Percentiles rank a stretch among this genome's conserved stretches.
Conservation (phyloP, 2,329 filamentous ascomycete species). For the Penicillium sp. region DNA sequence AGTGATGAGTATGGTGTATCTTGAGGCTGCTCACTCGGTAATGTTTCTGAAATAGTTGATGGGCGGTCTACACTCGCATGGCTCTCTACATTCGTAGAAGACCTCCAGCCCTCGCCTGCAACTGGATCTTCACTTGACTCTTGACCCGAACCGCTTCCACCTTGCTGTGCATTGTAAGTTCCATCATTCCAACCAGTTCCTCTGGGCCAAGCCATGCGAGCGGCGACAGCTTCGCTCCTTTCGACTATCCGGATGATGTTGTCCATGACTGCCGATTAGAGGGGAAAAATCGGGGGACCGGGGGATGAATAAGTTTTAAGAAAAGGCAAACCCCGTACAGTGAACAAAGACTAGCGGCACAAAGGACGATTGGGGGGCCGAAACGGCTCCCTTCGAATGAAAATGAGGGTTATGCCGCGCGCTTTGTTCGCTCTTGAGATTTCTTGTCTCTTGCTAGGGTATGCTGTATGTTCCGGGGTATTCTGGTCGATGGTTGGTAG, state of each 20-base stretch:
- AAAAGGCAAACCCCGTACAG: not conserved
- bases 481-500: not conserved
- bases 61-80: too few relatives aligned
- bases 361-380: constrained; percentile 6
- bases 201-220: not conserved
- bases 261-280: not conserved
- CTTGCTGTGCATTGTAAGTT: too few relatives aligned
- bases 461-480: not conserved
- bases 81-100: not conserved
- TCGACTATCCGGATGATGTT: not conserved
- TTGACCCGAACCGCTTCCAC: too few relatives aligned
- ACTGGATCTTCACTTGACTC: too few relatives aligned
- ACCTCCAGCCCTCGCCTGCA: too few relatives aligned
- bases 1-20: not conserved
- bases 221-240: not conserved
- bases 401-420: not conserved
- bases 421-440: not conserved
- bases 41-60: not conserved
- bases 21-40: not conserved
- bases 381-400: constrained; percentile 1
- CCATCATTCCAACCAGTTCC: too few relatives aligned
- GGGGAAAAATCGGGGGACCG: not conserved
- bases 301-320: not conserved
- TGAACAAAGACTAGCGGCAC: not conserved
- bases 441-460: not conserved